Percentiles rank a stretch among this genome's conserved stretches.
Evolutionary conservation across 164 flowering plant species (phyloP).

Genomic region (Dillenia turbinata): DNA sequence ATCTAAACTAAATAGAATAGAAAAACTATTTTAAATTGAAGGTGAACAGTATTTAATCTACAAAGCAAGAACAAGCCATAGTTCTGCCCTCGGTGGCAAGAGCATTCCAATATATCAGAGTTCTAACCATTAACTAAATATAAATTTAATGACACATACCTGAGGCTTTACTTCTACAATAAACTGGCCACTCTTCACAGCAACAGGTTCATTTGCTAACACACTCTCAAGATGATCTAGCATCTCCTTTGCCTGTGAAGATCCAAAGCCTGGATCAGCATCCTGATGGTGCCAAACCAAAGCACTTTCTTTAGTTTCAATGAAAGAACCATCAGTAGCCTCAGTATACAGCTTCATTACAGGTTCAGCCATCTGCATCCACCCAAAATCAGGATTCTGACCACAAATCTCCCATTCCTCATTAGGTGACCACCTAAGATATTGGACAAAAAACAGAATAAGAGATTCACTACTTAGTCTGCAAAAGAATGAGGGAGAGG

Average conservation of each 20-base stretch:
- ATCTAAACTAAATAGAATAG: too few relatives aligned
- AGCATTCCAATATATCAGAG: too few relatives aligned
- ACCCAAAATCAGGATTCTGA: constrained; percentile 42
- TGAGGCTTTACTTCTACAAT: constrained; percentile 60
- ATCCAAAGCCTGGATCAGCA: constrained; percentile 55
- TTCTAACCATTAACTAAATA: too few relatives aligned
- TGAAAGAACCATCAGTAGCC: constrained; percentile 47
- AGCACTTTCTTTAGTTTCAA: constrained; percentile 54
- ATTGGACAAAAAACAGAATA: neutral
- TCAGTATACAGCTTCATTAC: constrained; percentile 38
- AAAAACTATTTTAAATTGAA: too few relatives aligned
- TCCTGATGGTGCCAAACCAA: constrained; percentile 54
- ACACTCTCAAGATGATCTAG: constrained; percentile 53
- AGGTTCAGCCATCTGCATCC: constrained; percentile 50
- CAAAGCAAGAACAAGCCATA: constrained; percentile 1
- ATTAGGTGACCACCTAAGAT: constrained; percentile 33
- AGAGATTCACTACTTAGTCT: too few relatives aligned
- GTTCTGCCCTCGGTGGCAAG: too few relatives aligned
- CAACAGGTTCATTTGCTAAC: constrained; percentile 55
- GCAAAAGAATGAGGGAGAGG: too few relatives aligned
- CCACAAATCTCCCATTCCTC: constrained; percentile 47
- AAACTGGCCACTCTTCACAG: constrained; percentile 52
- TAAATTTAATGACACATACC: constrained; percentile 20
- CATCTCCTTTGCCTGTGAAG: constrained; percentile 55
- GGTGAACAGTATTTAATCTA: too few relatives aligned